These are phyloP conservation scores for Exophiala aquamarina DNA, from an alignment of 2,329 filamentous ascomycete species.

Conservation along the genomic window DNA sequence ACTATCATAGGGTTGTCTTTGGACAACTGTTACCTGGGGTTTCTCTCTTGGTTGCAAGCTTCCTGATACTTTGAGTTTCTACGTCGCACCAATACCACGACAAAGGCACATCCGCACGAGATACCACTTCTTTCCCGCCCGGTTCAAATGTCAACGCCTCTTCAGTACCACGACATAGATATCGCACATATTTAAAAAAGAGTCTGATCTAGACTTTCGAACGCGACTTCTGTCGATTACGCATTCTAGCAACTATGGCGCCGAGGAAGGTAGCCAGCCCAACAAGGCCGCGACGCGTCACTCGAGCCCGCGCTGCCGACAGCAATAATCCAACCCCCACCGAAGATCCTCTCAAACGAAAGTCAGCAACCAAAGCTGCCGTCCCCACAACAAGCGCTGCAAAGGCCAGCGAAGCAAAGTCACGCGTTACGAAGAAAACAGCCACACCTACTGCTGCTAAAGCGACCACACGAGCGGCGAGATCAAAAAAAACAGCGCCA, in stretches of 20 bases:
- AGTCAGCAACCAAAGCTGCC: constrained; percentile 23
- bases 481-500: constrained; percentile 3
- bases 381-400: constrained; percentile 22
- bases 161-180: too few relatives aligned
- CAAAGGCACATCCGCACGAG: too few relatives aligned
- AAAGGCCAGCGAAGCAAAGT: constrained; percentile 25
- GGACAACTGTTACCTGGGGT: too few relatives aligned
- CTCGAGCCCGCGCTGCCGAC: constrained; percentile 32
- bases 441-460: constrained; percentile 5
- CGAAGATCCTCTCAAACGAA: constrained; percentile 19
- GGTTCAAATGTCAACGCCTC: too few relatives aligned
- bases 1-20: too few relatives aligned
- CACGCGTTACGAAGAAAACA: constrained; percentile 21
- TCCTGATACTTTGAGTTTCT: too few relatives aligned
- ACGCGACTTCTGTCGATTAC: not conserved
- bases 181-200: too few relatives aligned
- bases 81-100: too few relatives aligned
- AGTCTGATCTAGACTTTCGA: too few relatives aligned
- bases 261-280: constrained; percentile 29
- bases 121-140: too few relatives aligned
- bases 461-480: constrained; percentile 4
- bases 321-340: constrained; percentile 12
- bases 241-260: constrained; percentile 16
- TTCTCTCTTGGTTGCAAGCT: too few relatives aligned
- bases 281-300: constrained; percentile 31